Base-by-base conservation (phyloP, 306 rosid genomes). In the Trifolium subterraneum region DNA sequence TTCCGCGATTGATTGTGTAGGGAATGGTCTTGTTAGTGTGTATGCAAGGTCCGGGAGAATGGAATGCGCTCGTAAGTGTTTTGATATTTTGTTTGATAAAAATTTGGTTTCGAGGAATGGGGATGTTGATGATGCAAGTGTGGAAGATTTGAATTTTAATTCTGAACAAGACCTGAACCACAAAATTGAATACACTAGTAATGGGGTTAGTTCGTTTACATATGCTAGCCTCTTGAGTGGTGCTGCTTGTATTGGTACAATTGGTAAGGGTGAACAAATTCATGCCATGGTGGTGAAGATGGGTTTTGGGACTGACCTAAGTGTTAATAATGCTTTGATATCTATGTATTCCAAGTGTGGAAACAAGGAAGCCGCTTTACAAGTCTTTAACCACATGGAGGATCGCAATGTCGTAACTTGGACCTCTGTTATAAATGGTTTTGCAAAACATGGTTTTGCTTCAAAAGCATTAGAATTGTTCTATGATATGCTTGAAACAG, bases 311-410 rank as follows among this genome's bases (percentile, higher is more conserved):
- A 71, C 64, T 20, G 70, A 83, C 66, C 78, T 55, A 42, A 58
- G 76, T 62, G 22, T 84, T 44, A 73, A 81, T 73, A 89, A 86
- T 83, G 89, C 91, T 52, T 79, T 86, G 68, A 83, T 89, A 74
- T 84, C 89, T 47, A 84, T 89, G 93, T 89, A 86, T 77, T 86
- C 91, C n/a, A 86, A 84, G 78, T 89, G 91, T 81, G 89, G 88
- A 68, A 69, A 81, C 72, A 79, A 86, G 76, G 87, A 76, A 81
- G 83, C 89, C 79, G 84, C 89, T 71, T 64, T 83, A 45, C 88
- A 74, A 62, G 85, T 81, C 74, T 89, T 89, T 20, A 54, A 66
- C 68, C 76, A 79, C 67, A 86, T 81, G 88, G 70, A 35, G 41
- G 51, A 81, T 70, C 68, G 63, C 64, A 86, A 89, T 73, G 88